A percentile compares a stretch with the other conserved stretches of the same genome.
Evolutionary conservation across 306 rosid genomes (phyloP).

Genomic region (Lupinus albus): DNA sequence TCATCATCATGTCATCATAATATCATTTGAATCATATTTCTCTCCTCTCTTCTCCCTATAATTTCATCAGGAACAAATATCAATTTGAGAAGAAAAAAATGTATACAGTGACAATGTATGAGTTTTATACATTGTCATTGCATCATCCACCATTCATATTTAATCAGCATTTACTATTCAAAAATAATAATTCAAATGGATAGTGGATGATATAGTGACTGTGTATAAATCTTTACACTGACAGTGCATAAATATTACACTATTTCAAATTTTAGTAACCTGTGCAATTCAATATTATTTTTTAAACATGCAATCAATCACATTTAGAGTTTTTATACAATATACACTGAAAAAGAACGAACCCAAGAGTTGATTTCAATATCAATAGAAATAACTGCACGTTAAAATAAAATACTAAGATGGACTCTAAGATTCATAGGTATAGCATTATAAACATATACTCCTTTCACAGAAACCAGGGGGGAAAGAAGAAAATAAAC

Average conservation of each 20-base stretch:
- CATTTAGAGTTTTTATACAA: not conserved
- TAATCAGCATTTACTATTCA: no score
- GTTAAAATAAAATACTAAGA: constrained; percentile 25
- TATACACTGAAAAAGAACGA: not conserved
- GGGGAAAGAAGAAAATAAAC: not conserved
- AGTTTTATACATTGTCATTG: no score
- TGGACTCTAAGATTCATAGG: constrained; percentile 22
- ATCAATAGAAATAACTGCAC: constrained; percentile 8
- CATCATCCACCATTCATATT: no score
- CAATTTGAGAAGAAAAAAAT: no score
- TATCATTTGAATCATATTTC: not conserved
- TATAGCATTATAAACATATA: not conserved
- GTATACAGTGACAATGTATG: no score
- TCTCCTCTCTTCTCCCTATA: constrained; percentile 13
- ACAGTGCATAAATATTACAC: no score
- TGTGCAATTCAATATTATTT: constrained; percentile 8
- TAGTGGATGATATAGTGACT: no score
- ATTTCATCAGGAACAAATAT: constrained; percentile 17
- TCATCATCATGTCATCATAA: constrained; percentile 2
- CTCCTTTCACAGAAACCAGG: constrained; percentile 10
- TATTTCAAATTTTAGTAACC: constrained; percentile 1
- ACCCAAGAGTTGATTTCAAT: not conserved
- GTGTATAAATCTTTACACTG: no score
- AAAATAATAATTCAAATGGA: no score
- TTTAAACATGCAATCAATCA: constrained; percentile 23